Percentiles rank a stretch among this genome's conserved stretches.
phyloP scores from a whole-genome alignment of 116 monocot genomes.

The Trichopus zeylanicus region DNA sequence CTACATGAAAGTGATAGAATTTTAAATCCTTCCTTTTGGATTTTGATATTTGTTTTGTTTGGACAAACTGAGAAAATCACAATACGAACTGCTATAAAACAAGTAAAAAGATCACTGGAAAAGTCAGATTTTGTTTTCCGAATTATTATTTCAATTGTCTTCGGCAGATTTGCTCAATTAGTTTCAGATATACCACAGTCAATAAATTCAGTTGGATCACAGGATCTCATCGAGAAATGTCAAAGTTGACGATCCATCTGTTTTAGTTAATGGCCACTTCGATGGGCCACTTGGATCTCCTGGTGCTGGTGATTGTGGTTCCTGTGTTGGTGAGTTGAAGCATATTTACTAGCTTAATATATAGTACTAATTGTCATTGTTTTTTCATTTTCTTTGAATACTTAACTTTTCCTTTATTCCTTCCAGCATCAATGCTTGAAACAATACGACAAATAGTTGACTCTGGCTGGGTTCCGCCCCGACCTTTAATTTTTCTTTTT shows the following conservation, averaged over 20 bases:
- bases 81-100: no score
- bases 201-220: constrained; percentile 11
- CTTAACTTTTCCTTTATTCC: constrained; percentile 5
- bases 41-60: no score
- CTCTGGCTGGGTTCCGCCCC: constrained; percentile 93
- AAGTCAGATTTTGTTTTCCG: not conserved
- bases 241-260: constrained; percentile 46
- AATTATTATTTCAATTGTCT: not conserved
- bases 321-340: constrained; percentile 89
- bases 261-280: constrained; percentile 94
- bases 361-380: not conserved
- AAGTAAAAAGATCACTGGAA: not conserved
- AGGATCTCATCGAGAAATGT: constrained; percentile 80
- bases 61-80: no score
- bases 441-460: constrained; percentile 77
- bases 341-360: not conserved
- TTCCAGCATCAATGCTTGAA: constrained; percentile 97
- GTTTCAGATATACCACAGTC: not conserved
- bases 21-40: no score
- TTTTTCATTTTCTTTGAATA: not conserved
- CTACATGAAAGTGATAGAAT: no score
- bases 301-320: constrained; percentile 96
- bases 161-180: not conserved
- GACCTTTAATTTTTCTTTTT: constrained; percentile 87
- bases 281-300: constrained; percentile 94